Base-by-base conservation (phyloP, 768 basidiomycete species). In the Russula abietina region DNA sequence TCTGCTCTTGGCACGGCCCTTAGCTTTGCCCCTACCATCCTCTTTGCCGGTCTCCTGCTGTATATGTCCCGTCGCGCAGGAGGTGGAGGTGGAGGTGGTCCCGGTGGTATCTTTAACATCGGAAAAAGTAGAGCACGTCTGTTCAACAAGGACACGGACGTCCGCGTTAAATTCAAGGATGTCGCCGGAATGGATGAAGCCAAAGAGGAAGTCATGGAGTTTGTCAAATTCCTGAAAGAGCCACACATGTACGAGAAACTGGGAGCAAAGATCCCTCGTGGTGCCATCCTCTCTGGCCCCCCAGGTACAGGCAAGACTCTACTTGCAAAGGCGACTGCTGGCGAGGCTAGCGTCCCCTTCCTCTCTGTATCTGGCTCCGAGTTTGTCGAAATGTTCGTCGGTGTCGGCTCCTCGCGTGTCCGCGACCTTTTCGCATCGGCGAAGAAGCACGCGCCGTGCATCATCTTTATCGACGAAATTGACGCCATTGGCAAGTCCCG, bases 131-230 rank as follows among this genome's bases (percentile, higher is more conserved):
- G 81, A 64, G 97, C 97, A 16, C 92, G 87, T 75, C 78, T 97
- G 71, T 98, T 98, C 78, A 98, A 98, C 79, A 90, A 96, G 78
- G 96, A 99, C 69, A 93, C 90, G 38, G 91, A 95, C 57, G 88
- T 98, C 71, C 89, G 86, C 72, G 86, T 89, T 70, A 90, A 90
- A 73, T 99, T 99, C 79, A 87, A 87, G 76, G 94, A 99, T 72
- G 93, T 99, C 19, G 97, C 97, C 16, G 97, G 97, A 41, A 98
- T 98, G 96, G 97, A 99, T 76, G 97, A 99, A 76, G 97, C 95
- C 49, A 99, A 99, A 80, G 91, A 95, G 78, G 97, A 99, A 78
- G 96, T 99, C 69, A 96, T 98, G 92, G 97, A 99, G 73, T 99
- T 98, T 69, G 97, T 99, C 73, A 95, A 97, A 70, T 98, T 99